Evolutionary conservation across 1,284 basidiomycete species (phyloP).

Genomic region (Coniophora puteana): DNA sequence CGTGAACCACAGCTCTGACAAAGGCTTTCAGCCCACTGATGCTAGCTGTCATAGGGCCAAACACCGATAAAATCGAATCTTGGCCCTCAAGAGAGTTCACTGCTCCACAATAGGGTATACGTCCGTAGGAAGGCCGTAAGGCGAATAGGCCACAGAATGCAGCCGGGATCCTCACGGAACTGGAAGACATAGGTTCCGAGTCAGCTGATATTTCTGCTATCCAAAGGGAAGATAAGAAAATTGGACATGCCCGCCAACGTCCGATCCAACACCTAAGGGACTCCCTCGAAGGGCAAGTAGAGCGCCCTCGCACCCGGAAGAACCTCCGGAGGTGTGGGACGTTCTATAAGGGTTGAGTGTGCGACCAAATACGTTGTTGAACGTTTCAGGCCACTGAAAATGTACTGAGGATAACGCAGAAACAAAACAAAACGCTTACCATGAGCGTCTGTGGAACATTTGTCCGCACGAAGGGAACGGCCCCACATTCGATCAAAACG

Average conservation of each 20-base stretch:
- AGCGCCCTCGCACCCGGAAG: constrained; percentile 65
- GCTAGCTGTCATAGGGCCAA: constrained; percentile 66
- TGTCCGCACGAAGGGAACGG: constrained; percentile 66
- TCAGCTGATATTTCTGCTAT: background rate
- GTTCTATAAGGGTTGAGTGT: constrained; percentile 65
- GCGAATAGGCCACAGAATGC: constrained; percentile 66
- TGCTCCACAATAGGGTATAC: constrained; percentile 68
- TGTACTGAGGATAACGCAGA: background rate
- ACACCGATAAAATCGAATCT: constrained; percentile 66
- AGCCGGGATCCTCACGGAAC: constrained; percentile 69
- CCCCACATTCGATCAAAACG: constrained; percentile 56
- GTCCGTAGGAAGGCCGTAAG: constrained; percentile 65
- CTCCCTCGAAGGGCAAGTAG: constrained; percentile 54
- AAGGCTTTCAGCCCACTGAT: constrained; percentile 61
- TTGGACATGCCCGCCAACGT: constrained; percentile 56
- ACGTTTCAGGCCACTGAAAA: constrained; percentile 56
- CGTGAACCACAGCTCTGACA: constrained; percentile 51
- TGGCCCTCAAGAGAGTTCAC: constrained; percentile 65
- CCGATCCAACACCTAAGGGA: constrained; percentile 63
- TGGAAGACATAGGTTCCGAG: constrained; percentile 17
- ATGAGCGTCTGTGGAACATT: constrained; percentile 70
- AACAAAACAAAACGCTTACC: constrained; percentile 27
- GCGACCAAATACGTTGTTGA: constrained; percentile 63
- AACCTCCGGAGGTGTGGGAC: constrained; percentile 50
- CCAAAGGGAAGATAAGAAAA: background rate